These are phyloP conservation scores for Larix kaempferi DNA, from an alignment of 75 land plant species.

Conservation along the genomic window DNA sequence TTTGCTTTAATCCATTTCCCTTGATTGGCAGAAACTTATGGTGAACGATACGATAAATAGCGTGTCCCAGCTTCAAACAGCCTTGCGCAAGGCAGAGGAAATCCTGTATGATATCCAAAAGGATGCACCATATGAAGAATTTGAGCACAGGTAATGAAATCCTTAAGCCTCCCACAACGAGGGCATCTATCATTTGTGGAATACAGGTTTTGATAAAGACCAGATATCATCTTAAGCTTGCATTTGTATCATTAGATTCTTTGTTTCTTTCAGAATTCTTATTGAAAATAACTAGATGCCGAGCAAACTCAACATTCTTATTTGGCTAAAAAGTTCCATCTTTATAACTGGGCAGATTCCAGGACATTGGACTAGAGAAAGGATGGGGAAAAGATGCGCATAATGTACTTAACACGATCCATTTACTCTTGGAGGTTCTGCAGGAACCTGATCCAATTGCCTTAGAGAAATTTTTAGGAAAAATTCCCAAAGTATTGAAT, in stretches of 20 bases:
- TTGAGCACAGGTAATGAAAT: slow-evolving; percentile 55
- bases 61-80: slow-evolving; percentile 53
- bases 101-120: slow-evolving; percentile 41
- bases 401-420: slow-evolving; percentile 63
- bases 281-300: background rate
- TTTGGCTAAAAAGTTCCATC: background rate
- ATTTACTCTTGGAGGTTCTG: slow-evolving; percentile 61
- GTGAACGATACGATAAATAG: slow-evolving; percentile 61
- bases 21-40: slow-evolving; percentile 70
- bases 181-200: background rate
- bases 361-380: slow-evolving; percentile 83
- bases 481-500: slow-evolving; percentile 73
- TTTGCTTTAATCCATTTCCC: background rate
- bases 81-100: slow-evolving; percentile 64
- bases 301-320: slow-evolving; percentile 1
- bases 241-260: background rate
- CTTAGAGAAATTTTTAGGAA: slow-evolving; percentile 63
- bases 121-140: slow-evolving; percentile 50
- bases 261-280: background rate
- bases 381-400: slow-evolving; percentile 63
- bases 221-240: background rate
- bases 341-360: slow-evolving; percentile 42
- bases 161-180: background rate
- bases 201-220: background rate
- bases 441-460: slow-evolving; percentile 87